Evolutionary conservation across 225 moss, liverwort and hornwort species (phyloP).

Genomic region (Straminergon stramineum): DNA sequence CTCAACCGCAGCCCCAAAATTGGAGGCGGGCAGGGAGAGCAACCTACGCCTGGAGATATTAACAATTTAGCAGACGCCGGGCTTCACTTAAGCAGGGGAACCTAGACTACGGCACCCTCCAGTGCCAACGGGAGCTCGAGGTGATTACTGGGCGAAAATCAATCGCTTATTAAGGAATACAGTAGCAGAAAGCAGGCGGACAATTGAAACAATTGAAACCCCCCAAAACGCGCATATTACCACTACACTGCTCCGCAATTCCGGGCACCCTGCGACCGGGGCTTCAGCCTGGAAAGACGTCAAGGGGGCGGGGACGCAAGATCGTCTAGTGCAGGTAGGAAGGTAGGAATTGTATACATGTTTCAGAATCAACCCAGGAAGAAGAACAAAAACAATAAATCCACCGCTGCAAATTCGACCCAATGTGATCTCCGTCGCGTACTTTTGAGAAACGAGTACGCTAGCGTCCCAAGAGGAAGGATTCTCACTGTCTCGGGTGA

Average conservation of each 20-base stretch:
- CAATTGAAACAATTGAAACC: background rate
- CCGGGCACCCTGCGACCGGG: background rate
- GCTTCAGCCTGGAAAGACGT: background rate
- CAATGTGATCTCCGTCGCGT: background rate
- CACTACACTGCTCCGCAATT: background rate
- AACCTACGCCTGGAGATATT: background rate
- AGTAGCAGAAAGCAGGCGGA: background rate
- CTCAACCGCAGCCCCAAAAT: background rate
- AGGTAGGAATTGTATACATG: background rate
- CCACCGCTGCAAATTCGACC: background rate
- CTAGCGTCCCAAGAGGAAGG: background rate
- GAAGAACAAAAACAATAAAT: background rate
- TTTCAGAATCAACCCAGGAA: background rate
- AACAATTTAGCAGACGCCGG: background rate
- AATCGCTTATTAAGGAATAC: background rate
- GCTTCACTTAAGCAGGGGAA: background rate
- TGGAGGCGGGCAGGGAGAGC: background rate
- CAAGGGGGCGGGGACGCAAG: background rate
- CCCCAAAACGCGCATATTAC: background rate
- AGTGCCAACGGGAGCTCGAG: background rate
- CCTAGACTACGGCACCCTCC: background rate
- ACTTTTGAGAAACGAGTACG: background rate
- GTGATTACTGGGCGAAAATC: background rate
- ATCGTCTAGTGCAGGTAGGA: background rate
- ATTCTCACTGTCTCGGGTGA: slow-evolving; percentile 29